Conservation (phyloP, 2,329 filamentous ascomycete species). For the Cercospora citrullina region DNA sequence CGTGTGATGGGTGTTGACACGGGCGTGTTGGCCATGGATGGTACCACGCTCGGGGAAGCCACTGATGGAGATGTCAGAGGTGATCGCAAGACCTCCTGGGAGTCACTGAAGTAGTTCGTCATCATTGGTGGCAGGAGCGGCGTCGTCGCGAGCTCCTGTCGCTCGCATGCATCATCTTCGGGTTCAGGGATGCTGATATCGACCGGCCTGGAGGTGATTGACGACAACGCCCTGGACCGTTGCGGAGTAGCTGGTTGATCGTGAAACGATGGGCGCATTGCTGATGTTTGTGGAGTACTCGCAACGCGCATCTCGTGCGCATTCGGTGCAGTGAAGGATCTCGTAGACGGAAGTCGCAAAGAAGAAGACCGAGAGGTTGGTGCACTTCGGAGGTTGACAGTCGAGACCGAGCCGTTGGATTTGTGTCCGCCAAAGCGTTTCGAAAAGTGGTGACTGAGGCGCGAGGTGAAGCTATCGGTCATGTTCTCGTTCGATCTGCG, state of each 20-base stretch:
- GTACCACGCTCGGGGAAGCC: slow-evolving; percentile 56
- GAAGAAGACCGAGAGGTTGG: slow-evolving; percentile 57
- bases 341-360: slow-evolving; percentile 74
- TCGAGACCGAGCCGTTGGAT: slow-evolving; percentile 32
- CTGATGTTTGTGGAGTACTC: slow-evolving; percentile 38
- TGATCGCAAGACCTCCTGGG: slow-evolving; percentile 64
- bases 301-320: slow-evolving; percentile 38
- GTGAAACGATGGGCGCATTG: slow-evolving; percentile 14
- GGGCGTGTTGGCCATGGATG: slow-evolving; percentile 49
- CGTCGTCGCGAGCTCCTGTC: slow-evolving; percentile 70
- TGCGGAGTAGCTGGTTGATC: slow-evolving; percentile 24
- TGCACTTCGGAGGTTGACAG: slow-evolving; percentile 36
- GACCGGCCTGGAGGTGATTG: slow-evolving; percentile 18
- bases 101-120: slow-evolving; percentile 55
- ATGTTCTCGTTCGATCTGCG: slow-evolving; percentile 61
- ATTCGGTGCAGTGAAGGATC: slow-evolving; percentile 50
- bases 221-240: slow-evolving; percentile 19
- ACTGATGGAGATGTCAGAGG: slow-evolving; percentile 85
- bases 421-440: slow-evolving; percentile 57
- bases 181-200: slow-evolving; percentile 30
- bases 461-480: slow-evolving; percentile 62
- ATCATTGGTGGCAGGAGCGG: slow-evolving; percentile 82
- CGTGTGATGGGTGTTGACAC: slow-evolving; percentile 52
- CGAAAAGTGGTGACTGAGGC: slow-evolving; percentile 55
- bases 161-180: slow-evolving; percentile 49